Evolutionary conservation across 371 early-diverging fungal genomes (phyloP), one percentile per base, ranked within the genome.

Genomic region (Batrachochytrium dendrobatidis): DNA sequence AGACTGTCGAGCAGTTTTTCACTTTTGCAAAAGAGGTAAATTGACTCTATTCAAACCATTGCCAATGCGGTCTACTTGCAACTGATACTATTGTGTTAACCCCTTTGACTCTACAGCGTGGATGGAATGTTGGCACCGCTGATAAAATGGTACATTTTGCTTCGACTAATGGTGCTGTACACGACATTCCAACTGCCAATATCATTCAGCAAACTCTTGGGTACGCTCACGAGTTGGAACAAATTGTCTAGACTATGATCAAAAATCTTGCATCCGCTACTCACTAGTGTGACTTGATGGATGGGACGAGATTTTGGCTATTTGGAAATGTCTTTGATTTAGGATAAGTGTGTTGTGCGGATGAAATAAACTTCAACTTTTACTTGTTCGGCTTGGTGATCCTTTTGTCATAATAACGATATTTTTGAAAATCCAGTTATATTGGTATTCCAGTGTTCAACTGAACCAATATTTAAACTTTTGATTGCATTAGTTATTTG

Each of bases 221-320:
- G 22, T 97, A 95, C 72, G 96, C 98, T 29, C 77, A 83, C 61
- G 98, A 97, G 77, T 80, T 97, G 62, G 98, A 97, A 72, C 87
- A 92, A 60, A 97, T 97, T 78, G 95, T 95, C 49, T 95, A n/a
- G n/a, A n/a, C n/a, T n/a, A n/a, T n/a, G n/a, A n/a, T n/a, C n/a
- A n/a, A n/a, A n/a, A 86, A 79, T 45, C 39, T 39, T n/a, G 39
- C 39, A 15, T n/a, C n/a, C n/a, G 39, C 39, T 39, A n/a, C 39
- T 39, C n/a, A n/a, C n/a, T n/a, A n/a, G n/a, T n/a, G n/a, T n/a
- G n/a, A n/a, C n/a, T n/a, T n/a, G n/a, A n/a, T n/a, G n/a, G n/a
- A n/a, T n/a, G n/a, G n/a, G n/a, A n/a, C n/a, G n/a, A n/a, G n/a
- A n/a, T n/a, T n/a, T n/a, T n/a, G n/a, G n/a, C n/a, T n/a, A n/a